Evolutionary conservation across 176 grass and related monocot genomes (phyloP).

Genomic region (Pontederia paniculata): DNA sequence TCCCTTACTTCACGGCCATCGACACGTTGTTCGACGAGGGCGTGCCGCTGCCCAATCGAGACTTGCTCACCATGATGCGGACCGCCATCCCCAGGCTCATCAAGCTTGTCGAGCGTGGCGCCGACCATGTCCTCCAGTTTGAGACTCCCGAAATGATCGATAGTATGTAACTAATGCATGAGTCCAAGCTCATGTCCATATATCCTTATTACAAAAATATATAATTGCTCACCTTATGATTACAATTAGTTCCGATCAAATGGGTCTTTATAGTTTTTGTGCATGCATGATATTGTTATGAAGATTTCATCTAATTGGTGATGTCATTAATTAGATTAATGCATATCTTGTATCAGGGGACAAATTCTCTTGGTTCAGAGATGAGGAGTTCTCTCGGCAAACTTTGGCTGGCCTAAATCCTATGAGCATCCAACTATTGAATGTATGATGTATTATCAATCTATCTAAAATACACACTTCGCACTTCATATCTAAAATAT

Average conservation of each 20-base stretch:
- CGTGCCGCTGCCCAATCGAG: conserved; percentile 31
- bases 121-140: conserved; percentile 59
- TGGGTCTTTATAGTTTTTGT: too few relatives aligned
- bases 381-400: conserved; percentile 74
- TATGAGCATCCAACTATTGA: conserved; percentile 46
- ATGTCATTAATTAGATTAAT: neutral
- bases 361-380: conserved; percentile 64
- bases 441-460: conserved; percentile 13
- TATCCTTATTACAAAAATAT: too few relatives aligned
- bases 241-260: neutral
- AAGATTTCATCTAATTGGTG: neutral
- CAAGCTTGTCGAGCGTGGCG: conserved; percentile 37
- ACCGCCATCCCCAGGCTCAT: conserved; percentile 39
- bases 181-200: too few relatives aligned
- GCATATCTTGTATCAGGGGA: conserved; percentile 39
- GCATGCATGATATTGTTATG: too few relatives aligned
- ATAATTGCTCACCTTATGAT: neutral
- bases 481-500: too few relatives aligned
- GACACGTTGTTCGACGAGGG: conserved; percentile 59
- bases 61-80: conserved; percentile 11
- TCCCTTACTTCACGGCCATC: conserved; percentile 77
- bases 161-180: conserved; percentile 23
- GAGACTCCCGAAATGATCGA: conserved; percentile 62
- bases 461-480: too few relatives aligned
- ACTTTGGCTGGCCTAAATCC: conserved; percentile 71